Conservation (phyloP, 495 filamentous ascomycete genomes). For the Penicillium goetzii region DNA sequence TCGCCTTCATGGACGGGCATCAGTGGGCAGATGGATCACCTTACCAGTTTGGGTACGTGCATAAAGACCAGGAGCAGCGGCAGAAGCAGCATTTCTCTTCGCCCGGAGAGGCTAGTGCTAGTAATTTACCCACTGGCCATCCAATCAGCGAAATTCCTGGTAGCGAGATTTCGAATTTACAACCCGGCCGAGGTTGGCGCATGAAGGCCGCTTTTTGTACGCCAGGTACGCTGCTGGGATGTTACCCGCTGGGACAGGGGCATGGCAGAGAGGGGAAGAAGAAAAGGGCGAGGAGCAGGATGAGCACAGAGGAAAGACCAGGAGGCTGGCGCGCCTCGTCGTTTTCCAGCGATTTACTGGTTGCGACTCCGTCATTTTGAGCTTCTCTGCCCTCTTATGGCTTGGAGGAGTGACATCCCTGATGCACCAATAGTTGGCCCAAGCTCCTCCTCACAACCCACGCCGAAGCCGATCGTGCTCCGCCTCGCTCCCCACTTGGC, state of each 20-base stretch:
- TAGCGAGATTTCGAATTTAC: constrained; percentile 33
- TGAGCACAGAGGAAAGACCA: constrained; percentile 3
- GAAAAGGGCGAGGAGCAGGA: background rate
- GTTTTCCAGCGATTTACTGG: constrained; percentile 3
- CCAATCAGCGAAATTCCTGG: constrained; percentile 48
- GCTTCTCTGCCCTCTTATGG: background rate
- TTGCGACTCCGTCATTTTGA: background rate
- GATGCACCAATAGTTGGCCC: constrained; percentile 37
- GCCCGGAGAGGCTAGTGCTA: constrained; percentile 29
- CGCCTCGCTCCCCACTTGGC: constrained; percentile 32
- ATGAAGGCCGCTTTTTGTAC: constrained; percentile 33
- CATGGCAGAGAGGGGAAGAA: background rate
- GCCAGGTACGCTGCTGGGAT: constrained; percentile 34
- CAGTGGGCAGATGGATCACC: constrained; percentile 29
- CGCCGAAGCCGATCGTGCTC: constrained; percentile 36
- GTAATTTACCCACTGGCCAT: constrained; percentile 29
- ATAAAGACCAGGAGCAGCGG: constrained; percentile 27
- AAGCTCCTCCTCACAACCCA: constrained; percentile 38
- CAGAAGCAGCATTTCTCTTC: constrained; percentile 6
- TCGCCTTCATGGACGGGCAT: constrained; percentile 25
- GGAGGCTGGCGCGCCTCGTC: constrained; percentile 16
- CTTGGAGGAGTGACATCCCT: constrained; percentile 22
- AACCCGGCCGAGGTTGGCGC: constrained; percentile 37
- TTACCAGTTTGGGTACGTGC: constrained; percentile 36
- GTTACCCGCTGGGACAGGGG: constrained; percentile 19